Conservation (phyloP, 1,139 yeast genomes). For the Saccharomyces hybrid region DNA sequence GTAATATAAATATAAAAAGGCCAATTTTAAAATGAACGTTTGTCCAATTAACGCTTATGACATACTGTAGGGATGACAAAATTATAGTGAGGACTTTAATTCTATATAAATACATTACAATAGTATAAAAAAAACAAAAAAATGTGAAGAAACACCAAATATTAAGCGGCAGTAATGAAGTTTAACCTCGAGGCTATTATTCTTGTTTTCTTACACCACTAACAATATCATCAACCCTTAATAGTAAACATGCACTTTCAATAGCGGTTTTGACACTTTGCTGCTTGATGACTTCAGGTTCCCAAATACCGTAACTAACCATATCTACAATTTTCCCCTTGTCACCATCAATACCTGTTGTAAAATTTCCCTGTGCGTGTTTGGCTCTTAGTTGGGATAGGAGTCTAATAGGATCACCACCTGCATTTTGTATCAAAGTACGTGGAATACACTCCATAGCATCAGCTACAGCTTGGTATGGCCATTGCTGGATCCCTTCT, state of each 20-base stretch:
- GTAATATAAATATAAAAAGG: not conserved
- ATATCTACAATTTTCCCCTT: conserved; percentile 90
- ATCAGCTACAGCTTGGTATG: conserved; percentile 97
- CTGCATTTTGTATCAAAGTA: conserved; percentile 94
- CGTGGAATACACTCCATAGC: conserved; percentile 98
- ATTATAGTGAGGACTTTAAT: not conserved
- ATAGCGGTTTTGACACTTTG: conserved; percentile 96
- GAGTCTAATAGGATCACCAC: conserved; percentile 89
- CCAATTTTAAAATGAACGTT: not conserved
- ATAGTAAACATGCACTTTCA: conserved; percentile 89
- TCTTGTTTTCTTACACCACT: conserved; percentile 73
- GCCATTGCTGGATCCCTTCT: conserved; percentile 97
- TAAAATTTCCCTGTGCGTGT: conserved; percentile 81
- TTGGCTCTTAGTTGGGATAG: conserved; percentile 90
- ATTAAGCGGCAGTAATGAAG: not conserved
- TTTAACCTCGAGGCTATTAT: conserved; percentile 8
- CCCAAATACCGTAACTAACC: conserved; percentile 97
- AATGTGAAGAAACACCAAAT: not conserved
- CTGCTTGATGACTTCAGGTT: conserved; percentile 95
- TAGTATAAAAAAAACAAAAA: conserved; percentile 1
- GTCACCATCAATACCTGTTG: conserved; percentile 94
- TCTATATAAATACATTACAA: conserved; percentile 1
- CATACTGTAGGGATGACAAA: not conserved
- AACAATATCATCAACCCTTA: conserved; percentile 96
- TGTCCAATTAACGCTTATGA: not conserved